Evolutionary conservation across 805 yeast genomes (phyloP), one percentile per base, ranked within the genome.

Genomic region (Starmerella khaoyaiensis): DNA sequence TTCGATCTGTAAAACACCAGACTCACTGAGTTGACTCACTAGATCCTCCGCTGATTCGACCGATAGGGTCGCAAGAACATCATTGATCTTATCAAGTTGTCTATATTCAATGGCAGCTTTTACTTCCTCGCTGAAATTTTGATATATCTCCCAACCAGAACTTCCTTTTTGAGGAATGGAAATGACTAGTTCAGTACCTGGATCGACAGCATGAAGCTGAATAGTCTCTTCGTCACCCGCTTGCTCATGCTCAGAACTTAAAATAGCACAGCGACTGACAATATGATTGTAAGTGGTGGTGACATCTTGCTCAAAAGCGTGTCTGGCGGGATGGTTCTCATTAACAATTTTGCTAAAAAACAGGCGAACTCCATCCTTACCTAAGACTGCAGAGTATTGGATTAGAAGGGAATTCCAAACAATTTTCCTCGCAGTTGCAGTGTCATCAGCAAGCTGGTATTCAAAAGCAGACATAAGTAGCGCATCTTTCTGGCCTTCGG

Each of bases 401-500:
- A 87, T 55, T 22, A 87, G 59, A 49, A 81, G 69, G 1, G 94
- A 76, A 51, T 82, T 90, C 56, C 74, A 78, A 31, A 87, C 76
- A n/a, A 74, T 71, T 42, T 72, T 77, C 42, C 67, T 68, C 8
- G 94, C 74, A 5, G 57, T 55, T 5, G 47, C 44, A 0, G 68
- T 52, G 33, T 82, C 68, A 16, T 74, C 78, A 11, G 68, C 72
- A 43, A 87, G 65, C 55, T 83, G 82, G 39, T 66, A 64, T 51
- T 87, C 93, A 57, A 90, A 90, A 0, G 96, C 93, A 16, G 77
- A 76, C 95, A 87, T 86, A 55, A 86, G 65, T 41, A 90, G 70
- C 0, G 94, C 82, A 57, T 90, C 97, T 54, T 86, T 83, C 55
- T 90, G 96, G 44, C 76, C 75, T 46, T 78, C 83, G 4, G 73